Evolutionary conservation across 768 basidiomycete species (phyloP).

Genomic region (Russula virescens): DNA sequence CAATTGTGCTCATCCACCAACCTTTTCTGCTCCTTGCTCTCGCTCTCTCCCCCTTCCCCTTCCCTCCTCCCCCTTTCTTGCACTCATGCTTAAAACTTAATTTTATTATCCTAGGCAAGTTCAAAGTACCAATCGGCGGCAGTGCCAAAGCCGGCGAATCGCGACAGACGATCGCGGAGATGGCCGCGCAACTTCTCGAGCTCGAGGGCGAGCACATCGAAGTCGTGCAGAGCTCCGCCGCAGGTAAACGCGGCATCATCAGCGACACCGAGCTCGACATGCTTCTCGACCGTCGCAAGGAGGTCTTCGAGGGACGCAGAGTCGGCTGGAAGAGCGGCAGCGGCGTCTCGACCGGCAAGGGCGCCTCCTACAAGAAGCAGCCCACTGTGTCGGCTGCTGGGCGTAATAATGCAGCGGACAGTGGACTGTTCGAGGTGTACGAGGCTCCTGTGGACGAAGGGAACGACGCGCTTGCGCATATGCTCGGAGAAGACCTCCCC

Average conservation of each 20-base stretch:
- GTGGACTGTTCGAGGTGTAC: conserved; percentile 71
- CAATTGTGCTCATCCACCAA: neutral
- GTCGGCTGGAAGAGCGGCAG: conserved; percentile 64
- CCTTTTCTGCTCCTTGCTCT: too few relatives aligned
- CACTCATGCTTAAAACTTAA: neutral
- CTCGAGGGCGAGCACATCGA: conserved; percentile 89
- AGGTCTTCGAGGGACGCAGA: conserved; percentile 64
- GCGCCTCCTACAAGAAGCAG: too few relatives aligned
- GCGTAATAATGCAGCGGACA: conserved; percentile 34
- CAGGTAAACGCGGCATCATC: conserved; percentile 66
- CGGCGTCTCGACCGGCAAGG: too few relatives aligned
- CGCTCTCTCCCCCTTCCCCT: too few relatives aligned
- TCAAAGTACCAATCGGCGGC: conserved; percentile 64
- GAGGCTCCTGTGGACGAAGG: conserved; percentile 57
- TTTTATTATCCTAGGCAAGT: conserved; percentile 55
- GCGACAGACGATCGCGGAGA: conserved; percentile 65
- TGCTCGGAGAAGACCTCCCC: conserved; percentile 46
- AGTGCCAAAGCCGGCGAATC: conserved; percentile 37
- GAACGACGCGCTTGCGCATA: conserved; percentile 62
- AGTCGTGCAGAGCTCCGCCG: conserved; percentile 69
- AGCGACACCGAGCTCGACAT: conserved; percentile 76
- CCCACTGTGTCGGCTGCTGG: neutral
- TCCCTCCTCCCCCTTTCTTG: neutral
- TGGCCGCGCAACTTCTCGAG: conserved; percentile 69
- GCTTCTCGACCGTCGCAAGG: conserved; percentile 72